These are phyloP conservation scores for Linnemannia exigua DNA, from an alignment of 192 early-diverging fungal genomes.

Conservation along the genomic window DNA sequence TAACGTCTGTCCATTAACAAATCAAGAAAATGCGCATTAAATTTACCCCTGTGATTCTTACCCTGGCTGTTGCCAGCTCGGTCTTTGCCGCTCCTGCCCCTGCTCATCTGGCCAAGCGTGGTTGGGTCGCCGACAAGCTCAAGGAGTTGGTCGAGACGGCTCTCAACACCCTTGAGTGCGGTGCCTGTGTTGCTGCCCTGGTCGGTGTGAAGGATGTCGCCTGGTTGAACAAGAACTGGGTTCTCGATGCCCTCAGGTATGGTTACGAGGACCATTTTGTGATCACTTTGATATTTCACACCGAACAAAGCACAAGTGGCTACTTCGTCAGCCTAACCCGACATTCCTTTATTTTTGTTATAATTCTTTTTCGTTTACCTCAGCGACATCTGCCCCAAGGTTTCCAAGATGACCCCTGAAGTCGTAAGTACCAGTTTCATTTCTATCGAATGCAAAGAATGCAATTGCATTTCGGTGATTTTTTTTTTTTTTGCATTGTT, in stretches of 20 bases:
- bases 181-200: slow-evolving; percentile 30
- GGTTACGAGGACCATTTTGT: too few species aligned
- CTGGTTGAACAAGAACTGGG: slow-evolving; percentile 30
- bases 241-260: slow-evolving; percentile 4
- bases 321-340: background rate
- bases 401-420: slow-evolving; percentile 14
- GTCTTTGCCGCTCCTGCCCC: slow-evolving; percentile 28
- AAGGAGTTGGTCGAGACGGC: slow-evolving; percentile 24
- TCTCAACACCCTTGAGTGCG: slow-evolving; percentile 25
- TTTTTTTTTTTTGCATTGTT: background rate
- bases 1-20: background rate
- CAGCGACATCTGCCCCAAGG: slow-evolving; percentile 23
- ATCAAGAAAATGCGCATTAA: slow-evolving; percentile 19
- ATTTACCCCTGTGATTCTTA: slow-evolving; percentile 21
- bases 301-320: too few species aligned
- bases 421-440: slow-evolving; percentile 13
- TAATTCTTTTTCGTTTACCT: background rate
- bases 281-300: too few species aligned
- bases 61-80: slow-evolving; percentile 16
- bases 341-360: background rate
- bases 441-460: background rate
- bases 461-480: background rate
- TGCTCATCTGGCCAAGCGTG: slow-evolving; percentile 25
- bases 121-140: slow-evolving; percentile 31
- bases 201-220: slow-evolving; percentile 29